Evolutionary conservation across 257 asterid species (phyloP).

Genomic region (Nemophila menziesii): DNA sequence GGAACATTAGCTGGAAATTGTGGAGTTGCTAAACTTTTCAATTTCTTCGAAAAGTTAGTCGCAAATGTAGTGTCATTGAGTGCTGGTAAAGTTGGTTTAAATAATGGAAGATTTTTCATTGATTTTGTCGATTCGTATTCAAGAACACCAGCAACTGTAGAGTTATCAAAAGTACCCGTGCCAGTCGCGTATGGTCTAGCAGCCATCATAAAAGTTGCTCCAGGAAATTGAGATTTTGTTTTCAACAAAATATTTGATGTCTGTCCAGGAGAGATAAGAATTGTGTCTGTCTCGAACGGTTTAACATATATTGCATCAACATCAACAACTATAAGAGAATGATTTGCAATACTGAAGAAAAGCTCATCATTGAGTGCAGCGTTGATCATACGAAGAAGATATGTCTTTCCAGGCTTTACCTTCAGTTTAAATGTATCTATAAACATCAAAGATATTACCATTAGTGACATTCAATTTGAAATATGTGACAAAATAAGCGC

Average conservation of each 20-base stretch:
- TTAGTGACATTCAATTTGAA: not conserved
- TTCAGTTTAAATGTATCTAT: slow-evolving; percentile 41
- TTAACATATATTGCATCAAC: slow-evolving; percentile 42
- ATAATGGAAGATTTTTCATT: slow-evolving; percentile 23
- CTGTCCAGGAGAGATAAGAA: slow-evolving; percentile 48
- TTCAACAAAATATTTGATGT: slow-evolving; percentile 39
- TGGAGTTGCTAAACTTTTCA: slow-evolving; percentile 34
- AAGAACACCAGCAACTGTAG: slow-evolving; percentile 42
- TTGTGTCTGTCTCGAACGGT: slow-evolving; percentile 31
- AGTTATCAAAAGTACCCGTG: slow-evolving; percentile 41
- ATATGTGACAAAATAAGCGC: too few relatives aligned
- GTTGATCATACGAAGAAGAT: slow-evolving; percentile 53
- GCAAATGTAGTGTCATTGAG: slow-evolving; percentile 41
- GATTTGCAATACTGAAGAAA: slow-evolving; percentile 48
- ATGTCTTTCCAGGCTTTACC: slow-evolving; percentile 46
- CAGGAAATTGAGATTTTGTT: slow-evolving; percentile 27
- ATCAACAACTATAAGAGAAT: slow-evolving; percentile 34
- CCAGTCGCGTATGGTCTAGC: slow-evolving; percentile 52
- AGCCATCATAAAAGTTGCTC: slow-evolving; percentile 35
- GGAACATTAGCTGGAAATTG: slow-evolving; percentile 55
- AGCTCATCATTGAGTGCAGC: slow-evolving; percentile 57
- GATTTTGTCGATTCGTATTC: slow-evolving; percentile 25
- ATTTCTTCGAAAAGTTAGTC: slow-evolving; percentile 21
- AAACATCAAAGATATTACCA: not conserved
- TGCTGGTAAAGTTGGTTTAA: slow-evolving; percentile 30